phyloP scores from a whole-genome alignment of 495 filamentous ascomycete genomes.

The Letharia lupina region DNA sequence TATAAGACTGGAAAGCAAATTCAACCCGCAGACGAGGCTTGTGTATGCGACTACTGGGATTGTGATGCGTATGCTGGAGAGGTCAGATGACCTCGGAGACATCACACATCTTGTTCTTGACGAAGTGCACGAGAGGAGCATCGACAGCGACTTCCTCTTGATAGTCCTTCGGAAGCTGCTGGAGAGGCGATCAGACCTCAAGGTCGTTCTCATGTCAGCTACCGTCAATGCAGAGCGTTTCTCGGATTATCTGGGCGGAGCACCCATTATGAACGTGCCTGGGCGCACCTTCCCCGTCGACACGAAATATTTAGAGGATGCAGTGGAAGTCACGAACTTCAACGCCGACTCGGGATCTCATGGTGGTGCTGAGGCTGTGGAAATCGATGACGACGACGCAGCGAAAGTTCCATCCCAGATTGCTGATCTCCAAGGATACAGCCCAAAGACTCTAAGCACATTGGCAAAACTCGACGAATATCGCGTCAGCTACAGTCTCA shows the following conservation, averaged over 20 bases:
- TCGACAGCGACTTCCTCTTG: constrained; percentile 91
- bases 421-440: constrained; percentile 44
- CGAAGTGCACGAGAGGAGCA: constrained; percentile 58
- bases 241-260: constrained; percentile 74
- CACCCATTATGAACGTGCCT: constrained; percentile 80
- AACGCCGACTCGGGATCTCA: constrained; percentile 31
- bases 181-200: constrained; percentile 58
- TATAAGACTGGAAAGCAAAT: constrained; percentile 82
- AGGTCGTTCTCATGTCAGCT: constrained; percentile 90
- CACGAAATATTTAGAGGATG: constrained; percentile 84
- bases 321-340: constrained; percentile 71
- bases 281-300: constrained; percentile 89
- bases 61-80: constrained; percentile 93
- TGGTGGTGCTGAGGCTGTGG: constrained; percentile 18
- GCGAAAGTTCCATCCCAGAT: constrained; percentile 8
- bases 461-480: constrained; percentile 76
- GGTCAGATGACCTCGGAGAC: constrained; percentile 71
- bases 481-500: constrained; percentile 74
- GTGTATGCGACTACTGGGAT: constrained; percentile 85
- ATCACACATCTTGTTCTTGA: constrained; percentile 90
- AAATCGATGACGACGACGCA: constrained; percentile 43
- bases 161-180: constrained; percentile 81
- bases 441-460: constrained; percentile 60
- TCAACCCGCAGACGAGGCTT: constrained; percentile 67
- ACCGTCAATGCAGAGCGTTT: constrained; percentile 89